Conservation (phyloP, 2,329 filamentous ascomycete species). For the Paecilomyces fulvus region DNA sequence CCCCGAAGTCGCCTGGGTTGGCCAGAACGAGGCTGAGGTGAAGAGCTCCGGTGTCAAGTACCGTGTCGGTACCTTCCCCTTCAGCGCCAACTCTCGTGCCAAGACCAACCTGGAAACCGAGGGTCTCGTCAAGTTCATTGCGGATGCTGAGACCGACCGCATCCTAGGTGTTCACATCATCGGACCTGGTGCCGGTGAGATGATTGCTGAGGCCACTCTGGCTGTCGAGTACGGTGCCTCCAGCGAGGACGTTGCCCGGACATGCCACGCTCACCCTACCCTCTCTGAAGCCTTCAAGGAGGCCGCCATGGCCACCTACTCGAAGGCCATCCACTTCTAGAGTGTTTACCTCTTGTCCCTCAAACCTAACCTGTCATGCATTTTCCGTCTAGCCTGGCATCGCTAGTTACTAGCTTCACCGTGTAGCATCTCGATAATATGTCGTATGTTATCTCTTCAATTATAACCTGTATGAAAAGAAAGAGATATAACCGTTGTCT, state of each 20-base stretch:
- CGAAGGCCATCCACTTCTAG: slow-evolving; percentile 93
- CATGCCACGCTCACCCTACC: slow-evolving; percentile 93
- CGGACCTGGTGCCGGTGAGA: slow-evolving; percentile 91
- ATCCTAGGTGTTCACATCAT: slow-evolving; percentile 95
- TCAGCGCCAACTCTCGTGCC: slow-evolving; percentile 94
- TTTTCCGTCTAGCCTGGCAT: slow-evolving; percentile 23
- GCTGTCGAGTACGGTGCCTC: slow-evolving; percentile 95
- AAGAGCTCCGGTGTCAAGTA: slow-evolving; percentile 87
- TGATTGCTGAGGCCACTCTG: slow-evolving; percentile 96
- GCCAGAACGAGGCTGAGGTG: slow-evolving; percentile 92
- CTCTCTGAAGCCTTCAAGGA: slow-evolving; percentile 98
- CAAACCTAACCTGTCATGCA: slow-evolving; percentile 15
- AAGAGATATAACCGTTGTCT: neutral
- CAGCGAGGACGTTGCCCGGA: slow-evolving; percentile 88
- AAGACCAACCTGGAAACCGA: slow-evolving; percentile 98
- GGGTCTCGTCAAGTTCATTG: slow-evolving; percentile 92
- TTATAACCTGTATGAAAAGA: slow-evolving; percentile 1
- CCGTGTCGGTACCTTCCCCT: slow-evolving; percentile 89
- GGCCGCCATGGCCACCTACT: slow-evolving; percentile 95
- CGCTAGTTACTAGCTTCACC: slow-evolving; percentile 20
- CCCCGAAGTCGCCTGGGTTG: slow-evolving; percentile 97
- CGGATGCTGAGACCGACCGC: slow-evolving; percentile 92
- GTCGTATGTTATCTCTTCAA: slow-evolving; percentile 12
- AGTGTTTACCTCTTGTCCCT: slow-evolving; percentile 9
- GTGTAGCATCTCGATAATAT: slow-evolving; percentile 30